Base-by-base conservation (phyloP, 176 grass and related monocot species). In the Saccharum officinarum region DNA sequence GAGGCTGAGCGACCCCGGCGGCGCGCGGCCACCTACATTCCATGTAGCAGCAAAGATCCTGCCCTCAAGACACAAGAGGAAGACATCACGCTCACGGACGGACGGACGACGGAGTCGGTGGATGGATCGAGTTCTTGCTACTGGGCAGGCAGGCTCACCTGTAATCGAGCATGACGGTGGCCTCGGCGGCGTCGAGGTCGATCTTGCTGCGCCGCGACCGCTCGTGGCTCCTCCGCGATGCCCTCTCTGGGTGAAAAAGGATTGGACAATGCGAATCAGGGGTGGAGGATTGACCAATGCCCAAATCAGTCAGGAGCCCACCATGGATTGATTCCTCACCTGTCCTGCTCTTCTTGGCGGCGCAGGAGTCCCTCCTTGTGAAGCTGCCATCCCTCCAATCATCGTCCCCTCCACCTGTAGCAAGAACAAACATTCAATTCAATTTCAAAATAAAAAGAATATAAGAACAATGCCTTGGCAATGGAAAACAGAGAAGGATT, bases 21-120 rank as follows among this genome's bases (percentile, higher is more conserved):
- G 95, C 36, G 95, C 46, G 71, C 85, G 89, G n/a, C 95, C 95
- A 59, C 95, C 93, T 7, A 98, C 91, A 61, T 98, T 98, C 95
- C 95, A 98, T 16, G 95, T 98, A 3, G 93, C 91, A 17, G 89
- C 93, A 61, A 98, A 98, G 87, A 98, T 93, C 84, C 95, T 98
- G 86, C 54, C 37, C 64, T 65, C 85, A 71, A 84, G 63, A 88
- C 78, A 74, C 16, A 67, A 39, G 15, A 69, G 15, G 1, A 69
- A 10, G 20, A 14, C 6, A 15, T 81, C 30, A 36, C 5, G 39
- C 12, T 83, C 66, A 38, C 46, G 31, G 46, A 23, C 17, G 31
- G 64, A 69, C 5, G 52, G 50, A 16, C 33, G 34, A 13, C 26
- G 14, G 14, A 49, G 3, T 45, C 44, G 10, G 10, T 47, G 8